Evolutionary conservation across 805 yeast species (phyloP).

Genomic region (Jamesozyma lodderae): DNA sequence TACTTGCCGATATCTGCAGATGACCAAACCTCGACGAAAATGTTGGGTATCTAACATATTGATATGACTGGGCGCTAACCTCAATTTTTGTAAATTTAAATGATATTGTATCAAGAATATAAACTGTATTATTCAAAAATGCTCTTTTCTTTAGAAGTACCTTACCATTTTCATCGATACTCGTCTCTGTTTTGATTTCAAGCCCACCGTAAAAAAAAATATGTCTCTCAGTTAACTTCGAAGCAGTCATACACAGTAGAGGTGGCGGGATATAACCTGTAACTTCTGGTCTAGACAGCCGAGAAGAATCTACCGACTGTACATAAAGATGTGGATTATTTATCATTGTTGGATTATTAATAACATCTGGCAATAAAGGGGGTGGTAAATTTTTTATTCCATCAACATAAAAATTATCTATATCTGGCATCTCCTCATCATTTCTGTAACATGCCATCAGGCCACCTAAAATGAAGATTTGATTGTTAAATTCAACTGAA

Average conservation of each 20-base stretch:
- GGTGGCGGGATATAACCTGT: conserved; percentile 44
- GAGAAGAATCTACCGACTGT: conserved; percentile 34
- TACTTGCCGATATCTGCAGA: conserved; percentile 22
- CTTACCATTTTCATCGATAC: conserved; percentile 27
- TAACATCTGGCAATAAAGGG: conserved; percentile 36
- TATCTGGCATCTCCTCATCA: conserved; percentile 25
- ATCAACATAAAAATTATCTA: conserved; percentile 32
- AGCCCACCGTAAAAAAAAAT: conserved; percentile 67
- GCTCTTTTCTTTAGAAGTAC: conserved; percentile 35
- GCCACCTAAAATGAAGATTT: conserved; percentile 41
- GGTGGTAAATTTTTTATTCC: conserved; percentile 37
- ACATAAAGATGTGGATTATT: conserved; percentile 33
- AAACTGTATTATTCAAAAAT: conserved; percentile 44
- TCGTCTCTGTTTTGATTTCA: conserved; percentile 32
- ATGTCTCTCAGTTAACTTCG: conserved; percentile 46
- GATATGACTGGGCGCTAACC: conserved; percentile 29
- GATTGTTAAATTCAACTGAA: conserved; percentile 32
- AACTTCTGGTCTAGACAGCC: conserved; percentile 28
- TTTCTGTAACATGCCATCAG: conserved; percentile 24
- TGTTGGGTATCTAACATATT: conserved; percentile 24
- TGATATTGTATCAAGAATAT: conserved; percentile 47
- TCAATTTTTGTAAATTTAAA: conserved; percentile 42
- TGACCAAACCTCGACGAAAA: conserved; percentile 36
- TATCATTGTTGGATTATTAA: conserved; percentile 36
- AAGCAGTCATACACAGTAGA: conserved; percentile 39